Conservation (phyloP, 1,139 yeast genomes). For the Diutina mesorugosa region DNA sequence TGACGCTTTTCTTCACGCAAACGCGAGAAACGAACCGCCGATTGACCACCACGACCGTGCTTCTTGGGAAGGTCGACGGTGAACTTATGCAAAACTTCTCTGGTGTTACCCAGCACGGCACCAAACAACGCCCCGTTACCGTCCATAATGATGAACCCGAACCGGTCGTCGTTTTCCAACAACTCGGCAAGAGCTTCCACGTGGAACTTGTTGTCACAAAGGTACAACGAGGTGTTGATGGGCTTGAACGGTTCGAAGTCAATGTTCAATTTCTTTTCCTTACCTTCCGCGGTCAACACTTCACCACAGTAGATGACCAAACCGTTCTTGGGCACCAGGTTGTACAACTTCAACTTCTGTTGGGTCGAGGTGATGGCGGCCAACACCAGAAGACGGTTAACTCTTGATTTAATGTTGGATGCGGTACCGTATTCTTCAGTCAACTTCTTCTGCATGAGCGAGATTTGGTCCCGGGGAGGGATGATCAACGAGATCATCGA, state of each 20-base stretch:
- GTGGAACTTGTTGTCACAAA: conserved; percentile 97
- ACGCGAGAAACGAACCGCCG: conserved; percentile 97
- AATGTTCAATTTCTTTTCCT: conserved; percentile 87
- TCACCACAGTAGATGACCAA: conserved; percentile 97
- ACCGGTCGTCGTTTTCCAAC: conserved; percentile 87
- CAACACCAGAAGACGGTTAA: conserved; percentile 84
- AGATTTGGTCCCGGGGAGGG: conserved; percentile 90
- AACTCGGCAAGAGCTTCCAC: conserved; percentile 92
- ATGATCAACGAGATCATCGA: conserved; percentile 95
- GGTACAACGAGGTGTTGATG: conserved; percentile 85
- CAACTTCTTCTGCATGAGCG: conserved; percentile 79
- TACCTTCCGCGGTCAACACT: conserved; percentile 92
- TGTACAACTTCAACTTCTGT: conserved; percentile 85
- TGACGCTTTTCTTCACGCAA: conserved; percentile 98
- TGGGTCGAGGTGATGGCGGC: conserved; percentile 97
- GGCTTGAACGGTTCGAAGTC: conserved; percentile 98
- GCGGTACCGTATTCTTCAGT: conserved; percentile 99
- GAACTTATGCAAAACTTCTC: conserved; percentile 92
- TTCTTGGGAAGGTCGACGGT: conserved; percentile 96
- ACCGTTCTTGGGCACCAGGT: conserved; percentile 84
- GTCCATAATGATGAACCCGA: conserved; percentile 97
- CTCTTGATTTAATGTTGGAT: conserved; percentile 93
- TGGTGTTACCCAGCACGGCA: conserved; percentile 90
- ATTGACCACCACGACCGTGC: conserved; percentile 99
- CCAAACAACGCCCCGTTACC: conserved; percentile 98